Conservation (phyloP, 208 protist species). For the Leishmania tropica region DNA sequence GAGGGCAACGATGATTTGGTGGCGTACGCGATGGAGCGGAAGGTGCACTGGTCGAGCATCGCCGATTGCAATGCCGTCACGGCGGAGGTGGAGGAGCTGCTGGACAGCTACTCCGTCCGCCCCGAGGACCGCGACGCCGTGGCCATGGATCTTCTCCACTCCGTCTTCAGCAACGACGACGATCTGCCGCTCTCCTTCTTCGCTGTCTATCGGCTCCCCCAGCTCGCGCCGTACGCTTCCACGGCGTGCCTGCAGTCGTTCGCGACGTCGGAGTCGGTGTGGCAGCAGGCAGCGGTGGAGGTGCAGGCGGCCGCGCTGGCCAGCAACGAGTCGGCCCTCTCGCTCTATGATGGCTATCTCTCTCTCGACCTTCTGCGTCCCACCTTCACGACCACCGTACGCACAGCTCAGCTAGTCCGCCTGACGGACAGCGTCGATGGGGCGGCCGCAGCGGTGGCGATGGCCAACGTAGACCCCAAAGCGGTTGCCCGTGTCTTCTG, state of each 20-base stretch:
- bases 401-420: constrained; percentile 80
- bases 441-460: constrained; percentile 26
- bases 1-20: constrained; percentile 29
- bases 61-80: constrained; percentile 43
- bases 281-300: constrained; percentile 45
- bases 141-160: constrained; percentile 34
- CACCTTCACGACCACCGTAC: constrained; percentile 54
- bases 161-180: constrained; percentile 25
- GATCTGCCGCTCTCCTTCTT: constrained; percentile 36
- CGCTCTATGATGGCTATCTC: constrained; percentile 68
- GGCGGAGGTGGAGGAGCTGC: constrained; percentile 32
- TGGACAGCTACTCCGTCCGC: constrained; percentile 51
- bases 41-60: constrained; percentile 59
- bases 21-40: constrained; percentile 46
- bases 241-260: constrained; percentile 42
- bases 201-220: constrained; percentile 62
- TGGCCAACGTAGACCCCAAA: constrained; percentile 21
- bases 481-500: constrained; percentile 38
- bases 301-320: constrained; percentile 8
- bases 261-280: constrained; percentile 35
- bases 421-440: constrained; percentile 52
- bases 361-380: constrained; percentile 51
- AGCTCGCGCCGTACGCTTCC: constrained; percentile 71
- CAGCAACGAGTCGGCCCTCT: constrained; percentile 17
- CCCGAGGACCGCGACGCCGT: constrained; percentile 48